Base-by-base conservation (phyloP, 1,284 basidiomycete genomes). In the Ganoderma lingzhi region DNA sequence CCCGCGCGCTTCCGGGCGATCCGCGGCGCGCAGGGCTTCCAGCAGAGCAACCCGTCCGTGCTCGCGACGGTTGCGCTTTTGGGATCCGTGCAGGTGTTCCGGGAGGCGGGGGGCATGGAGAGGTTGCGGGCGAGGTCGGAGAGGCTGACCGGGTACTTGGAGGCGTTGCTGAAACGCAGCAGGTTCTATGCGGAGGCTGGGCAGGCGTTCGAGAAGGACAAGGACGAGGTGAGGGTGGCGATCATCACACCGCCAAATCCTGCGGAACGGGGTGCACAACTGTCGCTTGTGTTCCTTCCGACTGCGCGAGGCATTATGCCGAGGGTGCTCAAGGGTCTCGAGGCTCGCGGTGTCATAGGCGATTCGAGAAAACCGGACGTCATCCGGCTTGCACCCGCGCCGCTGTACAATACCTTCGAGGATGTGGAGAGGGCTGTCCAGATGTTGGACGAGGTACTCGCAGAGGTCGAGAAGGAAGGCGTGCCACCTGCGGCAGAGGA, bases 11-110 rank as follows among this genome's bases (percentile, higher is more conserved):
- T 98, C 82, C 88, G 89, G 51, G 92, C 96, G 3, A 94, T 95
- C 68, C 86, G 85, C 12, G 97, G 97, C 62, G 98, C 98, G 1
- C 93, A 96, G 78, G 97, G 97, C 41, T 99, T 94, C 84, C 96
- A 98, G 79, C 93, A 97, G 80, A 98, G 96, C 37, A 98, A 98
- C 82, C 96, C 97, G 3, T 92, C 90, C 69, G 90, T 94, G 53
- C 84, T 99, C 68, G 88, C 91, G 61, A 87, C 93, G 1, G 92
- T 91, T 67, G 87, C 95, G 3, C 86, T 98, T 9, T 85, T 96
- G 30, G 94, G 95, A 3, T 91, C 94, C 51, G 85, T 98, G 37
- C 87, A 93, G 77, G 80, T 94, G n/a, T 93, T 97, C 82, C 86
- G 92, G 74, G 86, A 88, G 75, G 91, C 86, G 6, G 94, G 93